Conservation (phyloP, 2,329 filamentous ascomycete species). For the Pezicula neosporulosa region DNA sequence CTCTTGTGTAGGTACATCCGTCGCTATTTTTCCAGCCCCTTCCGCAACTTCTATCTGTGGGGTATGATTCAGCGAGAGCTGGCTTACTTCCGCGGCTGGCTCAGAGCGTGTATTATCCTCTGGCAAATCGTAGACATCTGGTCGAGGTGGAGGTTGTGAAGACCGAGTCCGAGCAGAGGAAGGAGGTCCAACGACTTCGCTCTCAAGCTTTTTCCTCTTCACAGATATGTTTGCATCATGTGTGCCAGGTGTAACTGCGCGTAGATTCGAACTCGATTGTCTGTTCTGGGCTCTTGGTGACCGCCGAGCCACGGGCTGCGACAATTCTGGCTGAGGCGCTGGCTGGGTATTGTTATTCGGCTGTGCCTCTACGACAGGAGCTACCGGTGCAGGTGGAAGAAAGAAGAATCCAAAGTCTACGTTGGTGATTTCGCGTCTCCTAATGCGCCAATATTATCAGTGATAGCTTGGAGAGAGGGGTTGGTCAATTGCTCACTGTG, state of each 20-base stretch:
- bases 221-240: conserved; percentile 29
- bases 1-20: not conserved
- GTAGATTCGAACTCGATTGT: conserved; percentile 3
- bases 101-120: conserved; percentile 9
- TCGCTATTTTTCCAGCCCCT: conserved; percentile 12
- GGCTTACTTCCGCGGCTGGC: not conserved
- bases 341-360: conserved; percentile 3
- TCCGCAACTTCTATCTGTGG: conserved; percentile 40
- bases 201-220: conserved; percentile 27
- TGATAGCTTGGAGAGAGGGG: not conserved
- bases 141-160: conserved; percentile 14
- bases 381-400: not conserved
- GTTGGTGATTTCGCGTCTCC: conserved; percentile 51
- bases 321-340: conserved; percentile 11
- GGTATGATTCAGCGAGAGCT: conserved; percentile 27
- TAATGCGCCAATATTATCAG: conserved; percentile 33
- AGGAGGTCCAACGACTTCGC: conserved; percentile 11
- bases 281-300: conserved; percentile 12
- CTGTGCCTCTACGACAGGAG: not conserved
- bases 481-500: conserved; percentile 44
- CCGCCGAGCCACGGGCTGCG: conserved; percentile 10
- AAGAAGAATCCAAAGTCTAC: conserved; percentile 55
- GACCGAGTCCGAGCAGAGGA: conserved; percentile 22
- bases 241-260: conserved; percentile 8
- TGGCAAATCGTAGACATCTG: conserved; percentile 18